phyloP scores from a whole-genome alignment of 2,329 filamentous ascomycete species.

The Xylaria polymorpha region DNA sequence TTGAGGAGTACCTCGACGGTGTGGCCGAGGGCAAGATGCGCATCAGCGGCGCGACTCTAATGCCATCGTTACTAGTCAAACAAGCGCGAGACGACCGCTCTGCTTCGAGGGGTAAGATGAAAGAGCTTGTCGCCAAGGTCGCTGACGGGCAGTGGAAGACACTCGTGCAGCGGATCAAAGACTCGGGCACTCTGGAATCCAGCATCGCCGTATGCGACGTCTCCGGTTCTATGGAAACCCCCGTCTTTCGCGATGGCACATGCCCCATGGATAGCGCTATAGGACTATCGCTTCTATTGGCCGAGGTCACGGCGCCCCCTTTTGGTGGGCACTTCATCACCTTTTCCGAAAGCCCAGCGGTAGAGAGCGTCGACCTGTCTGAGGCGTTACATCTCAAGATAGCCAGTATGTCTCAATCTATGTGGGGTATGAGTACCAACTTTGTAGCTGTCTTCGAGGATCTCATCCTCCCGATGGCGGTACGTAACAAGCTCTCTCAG shows the following conservation, averaged over 20 bases:
- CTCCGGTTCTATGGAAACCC: conserved; percentile 62
- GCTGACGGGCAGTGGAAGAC: conserved; percentile 66
- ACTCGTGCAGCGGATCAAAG: conserved; percentile 67
- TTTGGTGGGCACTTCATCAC: conserved; percentile 68
- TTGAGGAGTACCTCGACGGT: conserved; percentile 60
- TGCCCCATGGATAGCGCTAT: conserved; percentile 64
- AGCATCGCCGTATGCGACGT: conserved; percentile 70
- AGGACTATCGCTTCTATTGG: conserved; percentile 66
- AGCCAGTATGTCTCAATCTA: conserved; percentile 42
- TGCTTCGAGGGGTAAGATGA: conserved; percentile 48
- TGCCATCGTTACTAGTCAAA: conserved; percentile 62
- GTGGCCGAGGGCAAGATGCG: conserved; percentile 60
- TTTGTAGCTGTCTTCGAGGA: conserved; percentile 65
- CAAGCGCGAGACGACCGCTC: conserved; percentile 29
- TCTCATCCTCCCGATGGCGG: conserved; percentile 66
- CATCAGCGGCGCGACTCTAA: conserved; percentile 67
- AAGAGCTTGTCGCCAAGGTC: conserved; percentile 52
- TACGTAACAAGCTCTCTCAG: conserved; percentile 60
- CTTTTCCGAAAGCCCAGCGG: conserved; percentile 57
- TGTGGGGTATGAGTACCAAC: conserved; percentile 61
- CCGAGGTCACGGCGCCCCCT: conserved; percentile 63
- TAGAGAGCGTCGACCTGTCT: conserved; percentile 56
- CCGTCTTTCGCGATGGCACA: conserved; percentile 58
- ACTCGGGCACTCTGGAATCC: conserved; percentile 64
- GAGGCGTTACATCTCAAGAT: conserved; percentile 58